phyloP scores from a whole-genome alignment of 257 asterid species.

The Lithospermum erythrorhizon region DNA sequence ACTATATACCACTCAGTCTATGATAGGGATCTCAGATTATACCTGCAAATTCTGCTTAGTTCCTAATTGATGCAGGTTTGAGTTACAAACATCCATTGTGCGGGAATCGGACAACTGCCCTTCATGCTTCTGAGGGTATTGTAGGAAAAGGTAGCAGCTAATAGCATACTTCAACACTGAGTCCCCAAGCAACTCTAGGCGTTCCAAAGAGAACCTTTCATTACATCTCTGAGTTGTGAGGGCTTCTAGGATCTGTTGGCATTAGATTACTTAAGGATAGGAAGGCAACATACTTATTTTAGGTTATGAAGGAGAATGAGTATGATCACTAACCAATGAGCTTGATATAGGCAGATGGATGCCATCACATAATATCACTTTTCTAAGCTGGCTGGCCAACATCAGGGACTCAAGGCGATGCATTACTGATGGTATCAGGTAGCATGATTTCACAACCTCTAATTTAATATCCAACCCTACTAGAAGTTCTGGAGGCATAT shows the following conservation, averaged over 20 bases:
- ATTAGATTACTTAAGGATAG: constrained; percentile 13
- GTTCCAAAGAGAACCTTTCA: constrained; percentile 90
- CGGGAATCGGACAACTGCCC: constrained; percentile 55
- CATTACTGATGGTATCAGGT: constrained; percentile 90
- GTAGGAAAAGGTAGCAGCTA: constrained; percentile 72
- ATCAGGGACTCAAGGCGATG: constrained; percentile 77
- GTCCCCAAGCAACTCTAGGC: constrained; percentile 89
- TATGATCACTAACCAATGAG: constrained; percentile 47
- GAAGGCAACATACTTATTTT: constrained; percentile 5
- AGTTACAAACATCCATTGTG: constrained; percentile 40
- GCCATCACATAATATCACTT: constrained; percentile 41
- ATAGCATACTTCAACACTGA: constrained; percentile 70
- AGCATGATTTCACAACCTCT: constrained; percentile 54
- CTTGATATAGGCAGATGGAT: constrained; percentile 40
- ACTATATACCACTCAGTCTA: too few species aligned
- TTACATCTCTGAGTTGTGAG: constrained; percentile 68
- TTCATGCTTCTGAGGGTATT: constrained; percentile 62
- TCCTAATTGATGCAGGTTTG: constrained; percentile 65
- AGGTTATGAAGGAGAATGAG: background rate
- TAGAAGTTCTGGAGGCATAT: constrained; percentile 90
- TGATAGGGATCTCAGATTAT: background rate
- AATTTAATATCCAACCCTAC: constrained; percentile 42
- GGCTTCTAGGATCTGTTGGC: constrained; percentile 73
- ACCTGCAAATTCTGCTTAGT: constrained; percentile 69
- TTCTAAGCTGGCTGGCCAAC: constrained; percentile 86